These are phyloP conservation scores for Thalassiosira ordinaria DNA, from an alignment of 352 stramenopile species.

Conservation along the genomic window DNA sequence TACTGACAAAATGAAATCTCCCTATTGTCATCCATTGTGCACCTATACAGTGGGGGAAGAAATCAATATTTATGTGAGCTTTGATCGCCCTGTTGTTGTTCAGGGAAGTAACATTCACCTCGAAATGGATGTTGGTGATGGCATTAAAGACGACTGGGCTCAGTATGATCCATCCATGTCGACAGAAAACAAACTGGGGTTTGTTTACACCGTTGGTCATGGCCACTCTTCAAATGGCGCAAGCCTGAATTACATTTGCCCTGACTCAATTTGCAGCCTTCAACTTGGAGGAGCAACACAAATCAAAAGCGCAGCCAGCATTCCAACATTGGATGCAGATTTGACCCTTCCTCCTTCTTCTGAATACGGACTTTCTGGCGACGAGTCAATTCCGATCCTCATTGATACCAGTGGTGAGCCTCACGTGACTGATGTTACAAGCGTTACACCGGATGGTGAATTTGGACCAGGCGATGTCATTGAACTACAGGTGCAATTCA, in stretches of 20 bases:
- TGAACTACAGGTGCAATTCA: constrained; percentile 62
- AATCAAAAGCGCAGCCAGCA: constrained; percentile 44
- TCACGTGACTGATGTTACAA: constrained; percentile 41
- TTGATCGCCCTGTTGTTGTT: constrained; percentile 48
- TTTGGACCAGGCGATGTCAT: constrained; percentile 65
- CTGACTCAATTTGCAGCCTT: constrained; percentile 31
- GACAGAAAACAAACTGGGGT: constrained; percentile 47
- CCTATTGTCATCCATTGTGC: constrained; percentile 54
- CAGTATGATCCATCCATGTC: constrained; percentile 45
- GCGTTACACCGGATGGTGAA: constrained; percentile 33
- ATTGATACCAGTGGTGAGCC: constrained; percentile 56
- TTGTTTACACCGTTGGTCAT: constrained; percentile 61
- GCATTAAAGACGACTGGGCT: constrained; percentile 16
- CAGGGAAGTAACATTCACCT: constrained; percentile 46
- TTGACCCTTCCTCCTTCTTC: constrained; percentile 51
- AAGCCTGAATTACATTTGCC: constrained; percentile 60
- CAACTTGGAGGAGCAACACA: constrained; percentile 30
- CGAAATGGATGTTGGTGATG: constrained; percentile 48
- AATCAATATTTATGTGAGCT: constrained; percentile 59
- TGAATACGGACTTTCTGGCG: constrained; percentile 30
- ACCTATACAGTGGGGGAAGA: constrained; percentile 69
- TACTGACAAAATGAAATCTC: constrained; percentile 56
- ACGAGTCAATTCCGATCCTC: constrained; percentile 50
- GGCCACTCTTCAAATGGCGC: constrained; percentile 50
- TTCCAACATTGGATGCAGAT: constrained; percentile 58